Evolutionary conservation across 2,329 filamentous ascomycete genomes (phyloP).

Genomic region (Alternaria postmessia): DNA sequence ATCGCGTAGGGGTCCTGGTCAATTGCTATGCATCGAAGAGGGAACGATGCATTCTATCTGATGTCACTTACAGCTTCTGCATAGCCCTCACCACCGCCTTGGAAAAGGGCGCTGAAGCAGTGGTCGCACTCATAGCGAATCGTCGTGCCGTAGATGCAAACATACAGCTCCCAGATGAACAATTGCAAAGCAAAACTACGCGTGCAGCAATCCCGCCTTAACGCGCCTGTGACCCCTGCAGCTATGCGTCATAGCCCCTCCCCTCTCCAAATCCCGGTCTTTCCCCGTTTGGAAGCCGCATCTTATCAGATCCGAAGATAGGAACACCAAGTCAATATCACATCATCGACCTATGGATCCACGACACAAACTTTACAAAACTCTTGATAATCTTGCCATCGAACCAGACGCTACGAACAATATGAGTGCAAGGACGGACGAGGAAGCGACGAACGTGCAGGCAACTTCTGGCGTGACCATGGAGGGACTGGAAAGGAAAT

Average conservation of each 20-base stretch:
- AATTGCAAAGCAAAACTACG: constrained; percentile 6
- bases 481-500: constrained; percentile 71
- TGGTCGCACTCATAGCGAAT: constrained; percentile 53
- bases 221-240: constrained; percentile 21
- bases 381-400: constrained; percentile 38
- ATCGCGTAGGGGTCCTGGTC: neutral
- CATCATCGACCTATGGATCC: constrained; percentile 40
- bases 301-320: constrained; percentile 50
- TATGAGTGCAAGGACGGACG: constrained; percentile 57
- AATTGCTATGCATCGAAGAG: neutral
- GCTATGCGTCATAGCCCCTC: constrained; percentile 28
- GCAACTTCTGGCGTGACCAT: constrained; percentile 73
- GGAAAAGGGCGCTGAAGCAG: constrained; percentile 67
- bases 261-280: constrained; percentile 13
- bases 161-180: constrained; percentile 30
- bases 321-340: constrained; percentile 25
- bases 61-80: constrained; percentile 72
- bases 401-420: constrained; percentile 19
- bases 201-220: constrained; percentile 5
- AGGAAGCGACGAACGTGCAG: constrained; percentile 60
- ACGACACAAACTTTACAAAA: constrained; percentile 46
- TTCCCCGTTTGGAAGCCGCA: constrained; percentile 18
- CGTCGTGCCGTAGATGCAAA: constrained; percentile 48
- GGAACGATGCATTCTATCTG: neutral
- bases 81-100: constrained; percentile 78